Conservation (phyloP, 208 protist genomes). For the Trypanosomatidae sp. region DNA sequence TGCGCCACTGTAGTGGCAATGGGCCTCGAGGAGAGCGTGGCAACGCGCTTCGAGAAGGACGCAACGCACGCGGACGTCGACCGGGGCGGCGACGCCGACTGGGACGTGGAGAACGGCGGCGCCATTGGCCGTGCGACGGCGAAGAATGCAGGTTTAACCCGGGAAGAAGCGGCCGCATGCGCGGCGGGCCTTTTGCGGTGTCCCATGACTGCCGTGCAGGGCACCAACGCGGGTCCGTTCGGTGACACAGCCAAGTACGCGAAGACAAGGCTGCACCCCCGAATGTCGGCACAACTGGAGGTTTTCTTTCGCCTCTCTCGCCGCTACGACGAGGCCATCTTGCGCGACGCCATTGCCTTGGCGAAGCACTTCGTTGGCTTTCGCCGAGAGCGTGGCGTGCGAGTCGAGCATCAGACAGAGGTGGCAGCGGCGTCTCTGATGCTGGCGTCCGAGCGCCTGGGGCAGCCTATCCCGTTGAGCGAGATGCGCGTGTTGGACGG, state of each 20-base stretch:
- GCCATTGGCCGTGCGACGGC: constrained; percentile 15
- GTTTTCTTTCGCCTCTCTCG: constrained; percentile 48
- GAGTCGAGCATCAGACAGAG: constrained; percentile 50
- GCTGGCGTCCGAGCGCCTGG: constrained; percentile 57
- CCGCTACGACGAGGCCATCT: constrained; percentile 32
- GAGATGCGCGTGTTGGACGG: constrained; percentile 70
- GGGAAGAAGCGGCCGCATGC: constrained; percentile 35
- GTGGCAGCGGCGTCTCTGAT: constrained; percentile 69
- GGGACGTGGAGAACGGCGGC: constrained; percentile 1
- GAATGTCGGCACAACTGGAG: constrained; percentile 53
- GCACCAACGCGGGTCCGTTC: not conserved
- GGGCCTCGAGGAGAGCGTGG: constrained; percentile 73
- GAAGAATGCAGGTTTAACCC: constrained; percentile 19
- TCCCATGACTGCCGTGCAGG: not conserved
- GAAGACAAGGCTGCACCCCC: constrained; percentile 45
- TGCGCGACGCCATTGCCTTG: constrained; percentile 42
- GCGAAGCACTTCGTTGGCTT: constrained; percentile 52
- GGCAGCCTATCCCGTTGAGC: constrained; percentile 51
- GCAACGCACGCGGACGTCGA: constrained; percentile 71
- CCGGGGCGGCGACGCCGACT: constrained; percentile 27
- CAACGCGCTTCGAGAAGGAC: constrained; percentile 70
- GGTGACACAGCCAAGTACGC: constrained; percentile 27
- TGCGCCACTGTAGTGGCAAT: constrained; percentile 77
- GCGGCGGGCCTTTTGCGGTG: constrained; percentile 31
- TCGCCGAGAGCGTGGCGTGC: constrained; percentile 50